phyloP scores from a whole-genome alignment of 2,329 filamentous ascomycete genomes.

The Sporothrix globosa region DNA sequence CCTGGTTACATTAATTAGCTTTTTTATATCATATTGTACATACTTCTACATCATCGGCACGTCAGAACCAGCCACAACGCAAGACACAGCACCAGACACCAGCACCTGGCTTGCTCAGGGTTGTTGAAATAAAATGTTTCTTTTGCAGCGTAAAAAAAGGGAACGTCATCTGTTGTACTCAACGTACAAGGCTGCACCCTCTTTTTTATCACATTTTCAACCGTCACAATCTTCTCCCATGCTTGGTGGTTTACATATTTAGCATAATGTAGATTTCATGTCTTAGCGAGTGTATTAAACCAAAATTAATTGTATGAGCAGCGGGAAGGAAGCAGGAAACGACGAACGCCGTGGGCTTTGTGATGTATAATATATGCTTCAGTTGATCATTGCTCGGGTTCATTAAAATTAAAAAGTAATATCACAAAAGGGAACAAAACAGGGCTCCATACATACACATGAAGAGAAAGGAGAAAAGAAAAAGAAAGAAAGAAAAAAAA shows the following conservation, averaged over 20 bases:
- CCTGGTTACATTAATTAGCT: conserved; percentile 12
- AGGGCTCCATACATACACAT: conserved; percentile 1
- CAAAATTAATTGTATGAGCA: background rate
- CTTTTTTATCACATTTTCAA: background rate
- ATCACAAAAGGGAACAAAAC: conserved; percentile 18
- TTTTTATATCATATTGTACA: background rate
- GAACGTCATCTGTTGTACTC: conserved; percentile 16
- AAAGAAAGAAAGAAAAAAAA: background rate
- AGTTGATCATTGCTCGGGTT: conserved; percentile 11
- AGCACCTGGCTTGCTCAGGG: background rate
- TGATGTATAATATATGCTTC: background rate
- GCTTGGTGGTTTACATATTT: background rate
- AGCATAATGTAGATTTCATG: too few relatives aligned
- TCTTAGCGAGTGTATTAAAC: background rate
- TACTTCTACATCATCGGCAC: conserved; percentile 2
- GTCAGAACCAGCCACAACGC: background rate
- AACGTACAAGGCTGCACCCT: conserved; percentile 1
- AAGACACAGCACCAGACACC: background rate
- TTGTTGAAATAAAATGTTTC: conserved; percentile 25
- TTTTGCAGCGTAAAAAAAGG: background rate
- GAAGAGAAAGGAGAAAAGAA: background rate
- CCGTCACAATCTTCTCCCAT: background rate
- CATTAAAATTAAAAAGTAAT: conserved; percentile 3
- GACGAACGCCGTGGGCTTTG: background rate
- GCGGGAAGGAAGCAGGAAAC: background rate